Conservation (phyloP, 2,329 filamentous ascomycete genomes). For the Apiospora aurea region DNA sequence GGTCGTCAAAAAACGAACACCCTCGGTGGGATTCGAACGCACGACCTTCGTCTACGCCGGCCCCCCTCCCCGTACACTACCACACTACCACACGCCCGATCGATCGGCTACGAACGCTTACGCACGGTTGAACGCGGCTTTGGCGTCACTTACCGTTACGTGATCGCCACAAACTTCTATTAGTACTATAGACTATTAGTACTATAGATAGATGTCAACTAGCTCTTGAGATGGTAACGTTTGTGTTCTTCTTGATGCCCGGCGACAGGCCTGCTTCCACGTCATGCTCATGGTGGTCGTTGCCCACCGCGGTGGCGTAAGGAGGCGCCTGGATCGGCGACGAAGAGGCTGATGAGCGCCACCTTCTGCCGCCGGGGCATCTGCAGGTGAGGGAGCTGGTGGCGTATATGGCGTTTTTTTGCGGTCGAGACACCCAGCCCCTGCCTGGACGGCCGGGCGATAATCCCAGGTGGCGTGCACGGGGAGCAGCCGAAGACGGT, state of each 20-base stretch:
- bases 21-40: too few species aligned
- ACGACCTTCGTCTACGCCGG: too few species aligned
- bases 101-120: too few species aligned
- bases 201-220: too few species aligned
- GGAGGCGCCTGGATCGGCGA: not conserved
- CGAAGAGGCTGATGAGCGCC: not conserved
- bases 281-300: not conserved
- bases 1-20: too few species aligned
- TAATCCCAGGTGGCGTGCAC: not conserved
- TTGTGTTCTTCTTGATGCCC: not conserved
- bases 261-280: not conserved
- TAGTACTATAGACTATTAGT: too few species aligned
- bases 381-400: not conserved
- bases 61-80: too few species aligned
- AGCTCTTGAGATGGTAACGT: too few species aligned
- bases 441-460: not conserved
- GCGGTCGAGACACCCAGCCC: not conserved
- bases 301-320: not conserved
- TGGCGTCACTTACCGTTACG: too few species aligned
- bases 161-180: too few species aligned
- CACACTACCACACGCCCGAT: too few species aligned
- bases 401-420: not conserved
- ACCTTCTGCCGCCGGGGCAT: conserved; percentile 1
- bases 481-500: not conserved
- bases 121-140: too few species aligned